Base-by-base conservation (phyloP, 2,329 filamentous ascomycete species). In the Beauveria rudraprayagi region DNA sequence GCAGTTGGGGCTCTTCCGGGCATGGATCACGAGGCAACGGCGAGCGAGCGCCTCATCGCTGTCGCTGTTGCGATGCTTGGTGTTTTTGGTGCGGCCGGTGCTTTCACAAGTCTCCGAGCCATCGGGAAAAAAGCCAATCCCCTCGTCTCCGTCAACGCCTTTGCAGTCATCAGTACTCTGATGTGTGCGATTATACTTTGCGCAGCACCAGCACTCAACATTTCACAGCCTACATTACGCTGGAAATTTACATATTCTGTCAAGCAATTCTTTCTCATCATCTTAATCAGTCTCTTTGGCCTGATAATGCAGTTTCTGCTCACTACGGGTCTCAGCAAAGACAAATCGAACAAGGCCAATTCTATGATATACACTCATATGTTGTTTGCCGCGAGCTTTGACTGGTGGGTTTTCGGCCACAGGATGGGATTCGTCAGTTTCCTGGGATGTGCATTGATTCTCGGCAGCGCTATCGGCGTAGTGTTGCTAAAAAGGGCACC, bases 241-340 rank as follows among this genome's bases (percentile, higher is more conserved):
- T 77, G 82, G 66, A 73, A 71, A 1, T 68, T 78, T 30, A 76
- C 78, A 1, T 66, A 71, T 4, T 70, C 76, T 28, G 14, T 67
- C 46, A 74, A 73, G 57, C 78, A 92, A 69, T 93, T 89, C 87
- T 71, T 76, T 0, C 79, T 92, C 44, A 75, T 96, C 17, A 59
- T 86, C 0, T 82, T 87, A 43, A 76, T 96, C 4, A 90, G 89
- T 0, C 69, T 84, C 0, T 87, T 87, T 65, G 92, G 92, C 0
- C 93, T 96, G 69, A 71, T 88, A 24, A 89, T 93, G 83, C 92
- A 96, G 80, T 91, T 91, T 66, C 79, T 95, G n/a, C 77, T 95
- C 19, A 94, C 92, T 1, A 82, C 84, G 0, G 91, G 91, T 0
- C 75, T 97, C 53, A 76, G 88, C 26, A 84, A 87, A 63, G 89